A percentile compares a stretch with the other conserved stretches of the same genome.
phyloP scores from a whole-genome alignment of 2,329 filamentous ascomycete species.

The Nigrograna mackinnonii region DNA sequence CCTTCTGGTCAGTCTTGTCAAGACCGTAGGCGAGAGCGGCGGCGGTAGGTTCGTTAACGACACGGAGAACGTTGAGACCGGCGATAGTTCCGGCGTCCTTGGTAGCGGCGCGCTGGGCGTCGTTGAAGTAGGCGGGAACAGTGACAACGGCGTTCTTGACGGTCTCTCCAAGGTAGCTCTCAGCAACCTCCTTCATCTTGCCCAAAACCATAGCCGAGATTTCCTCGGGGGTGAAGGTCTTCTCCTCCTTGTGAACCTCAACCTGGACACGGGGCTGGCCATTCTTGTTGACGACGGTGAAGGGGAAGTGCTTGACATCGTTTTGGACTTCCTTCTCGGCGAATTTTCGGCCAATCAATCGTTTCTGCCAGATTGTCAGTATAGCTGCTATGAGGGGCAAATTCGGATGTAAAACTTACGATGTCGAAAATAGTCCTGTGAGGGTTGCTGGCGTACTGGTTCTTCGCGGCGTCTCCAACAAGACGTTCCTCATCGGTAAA shows the following conservation, averaged over 20 bases:
- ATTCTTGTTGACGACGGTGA: slow-evolving; percentile 87
- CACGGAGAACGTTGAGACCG: slow-evolving; percentile 3
- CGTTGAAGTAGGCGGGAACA: slow-evolving; percentile 97
- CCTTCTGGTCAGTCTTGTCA: slow-evolving; percentile 43
- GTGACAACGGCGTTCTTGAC: slow-evolving; percentile 89
- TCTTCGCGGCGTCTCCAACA: slow-evolving; percentile 80
- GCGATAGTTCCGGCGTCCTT: slow-evolving; percentile 53
- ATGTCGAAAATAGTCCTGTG: slow-evolving; percentile 52
- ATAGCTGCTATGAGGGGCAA: slow-evolving; percentile 27
- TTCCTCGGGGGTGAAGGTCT: slow-evolving; percentile 80
- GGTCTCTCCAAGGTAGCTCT: slow-evolving; percentile 79
- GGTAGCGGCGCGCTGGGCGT: slow-evolving; percentile 94
- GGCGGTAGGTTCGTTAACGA: slow-evolving; percentile 2
- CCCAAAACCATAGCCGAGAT: slow-evolving; percentile 79
- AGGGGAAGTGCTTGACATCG: slow-evolving; percentile 98
- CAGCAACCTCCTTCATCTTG: slow-evolving; percentile 83
- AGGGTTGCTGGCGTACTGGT: slow-evolving; percentile 54
- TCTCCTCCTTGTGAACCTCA: slow-evolving; percentile 65
- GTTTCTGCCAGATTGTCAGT: too few species aligned
- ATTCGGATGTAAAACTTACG: too few species aligned
- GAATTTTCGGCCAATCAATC: slow-evolving; percentile 57
- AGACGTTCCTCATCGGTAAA: slow-evolving; percentile 97
- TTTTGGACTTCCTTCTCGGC: slow-evolving; percentile 73
- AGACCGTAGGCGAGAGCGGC: slow-evolving; percentile 94
- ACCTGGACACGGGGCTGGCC: slow-evolving; percentile 87